Percentiles rank a stretch among this genome's conserved stretches.
These are phyloP conservation scores for Podospora anserina DNA, from an alignment of 495 filamentous ascomycete species.

Conservation along the genomic window DNA sequence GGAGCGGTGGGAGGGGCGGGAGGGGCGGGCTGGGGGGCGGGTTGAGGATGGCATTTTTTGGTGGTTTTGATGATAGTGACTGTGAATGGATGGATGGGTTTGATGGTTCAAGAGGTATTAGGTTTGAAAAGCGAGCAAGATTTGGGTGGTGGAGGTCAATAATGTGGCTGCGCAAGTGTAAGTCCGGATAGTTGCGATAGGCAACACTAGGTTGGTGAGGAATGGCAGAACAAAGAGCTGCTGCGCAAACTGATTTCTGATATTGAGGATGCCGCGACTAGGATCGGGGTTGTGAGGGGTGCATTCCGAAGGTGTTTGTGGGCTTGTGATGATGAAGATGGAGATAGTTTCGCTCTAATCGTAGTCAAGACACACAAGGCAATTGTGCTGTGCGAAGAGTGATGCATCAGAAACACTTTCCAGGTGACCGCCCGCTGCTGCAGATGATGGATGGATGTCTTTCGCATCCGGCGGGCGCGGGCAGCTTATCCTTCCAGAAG, in stretches of 20 bases:
- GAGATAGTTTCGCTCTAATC: neutral
- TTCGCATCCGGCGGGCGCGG: neutral
- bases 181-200: neutral
- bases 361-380: neutral
- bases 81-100: neutral
- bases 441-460: neutral
- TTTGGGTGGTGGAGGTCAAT: neutral
- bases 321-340: neutral
- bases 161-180: neutral
- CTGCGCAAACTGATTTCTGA: neutral
- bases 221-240: neutral
- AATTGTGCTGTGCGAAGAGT: neutral
- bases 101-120: neutral
- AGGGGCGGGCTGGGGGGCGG: slow-evolving; percentile 33
- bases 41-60: slow-evolving; percentile 14
- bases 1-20: slow-evolving; percentile 47
- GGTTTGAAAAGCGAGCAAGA: neutral
- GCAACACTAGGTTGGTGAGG: neutral
- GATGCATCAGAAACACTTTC: neutral
- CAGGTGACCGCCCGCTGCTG: neutral
- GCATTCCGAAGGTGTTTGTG: neutral
- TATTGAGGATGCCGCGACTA: neutral
- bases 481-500: neutral
- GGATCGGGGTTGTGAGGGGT: neutral
- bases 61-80: neutral